Evolutionary conservation across 352 stramenopile genomes (phyloP), one percentile per base, ranked within the genome.

Genomic region (Elongisporangium senticosum): DNA sequence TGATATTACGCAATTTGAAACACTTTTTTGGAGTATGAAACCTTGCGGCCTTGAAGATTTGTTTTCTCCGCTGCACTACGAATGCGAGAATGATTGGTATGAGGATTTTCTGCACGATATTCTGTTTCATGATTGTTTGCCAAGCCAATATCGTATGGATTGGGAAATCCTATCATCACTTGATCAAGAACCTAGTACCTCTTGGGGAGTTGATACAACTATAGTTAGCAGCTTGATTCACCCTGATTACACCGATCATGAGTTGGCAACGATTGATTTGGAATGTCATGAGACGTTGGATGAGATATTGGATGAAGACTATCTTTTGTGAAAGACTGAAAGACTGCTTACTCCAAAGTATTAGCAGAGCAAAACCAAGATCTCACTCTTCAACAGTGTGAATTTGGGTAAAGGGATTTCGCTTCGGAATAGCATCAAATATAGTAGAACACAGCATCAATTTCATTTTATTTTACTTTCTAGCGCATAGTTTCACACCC

Each of bases 91-190:
- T 43, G 71, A 81, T 4, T 83, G 75, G 77, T 85, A 67, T 69
- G 64, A 82, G 39, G 77, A 74, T 1, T 79, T 75, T 3, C 55
- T 87, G 5, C 71, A 74, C 20, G 64, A 81, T 51, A 49, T 85
- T 48, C 26, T 69, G 11, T 54, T 79, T 24, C 63, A 68, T 39
- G 74, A 80, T 53, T 69, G 64, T 10, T 64, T 83, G 8, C 62
- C 70, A 19, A 58, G 19, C 6, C 62, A 72, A 28, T 64, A 82
- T 49, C 72, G 70, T 26, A 64, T 87, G 22, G 64, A 80, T 14
- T 86, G 74, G 74, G 62, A 87, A 20, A 54, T 75, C 50, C 79
- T 61, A 58, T 71, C 58, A 23, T 65, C 52, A 55, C 67, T 67
- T 49, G 63, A 73, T 28, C 61, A 71, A 39, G 60, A 43, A 4